These are phyloP conservation scores for Coniferiporia sulphurascens DNA, from an alignment of 1,284 basidiomycete species.

Conservation along the genomic window DNA sequence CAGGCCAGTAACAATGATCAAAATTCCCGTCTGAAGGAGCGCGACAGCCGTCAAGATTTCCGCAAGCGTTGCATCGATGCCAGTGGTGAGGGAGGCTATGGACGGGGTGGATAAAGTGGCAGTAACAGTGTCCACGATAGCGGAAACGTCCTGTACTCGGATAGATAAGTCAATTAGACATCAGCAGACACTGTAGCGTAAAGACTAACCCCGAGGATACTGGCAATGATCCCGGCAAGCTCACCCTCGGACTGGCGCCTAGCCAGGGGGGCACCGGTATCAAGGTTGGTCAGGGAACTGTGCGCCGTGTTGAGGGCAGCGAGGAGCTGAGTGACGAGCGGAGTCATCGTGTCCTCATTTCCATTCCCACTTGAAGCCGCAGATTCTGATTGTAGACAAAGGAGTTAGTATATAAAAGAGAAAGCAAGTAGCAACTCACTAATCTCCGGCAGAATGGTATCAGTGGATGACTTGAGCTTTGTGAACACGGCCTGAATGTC, in stretches of 20 bases:
- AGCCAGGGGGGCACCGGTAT: neutral
- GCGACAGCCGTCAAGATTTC: slow-evolving; percentile 19
- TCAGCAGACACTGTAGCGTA: neutral
- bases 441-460: slow-evolving; percentile 7
- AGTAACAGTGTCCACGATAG: neutral
- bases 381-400: neutral
- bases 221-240: slow-evolving; percentile 17
- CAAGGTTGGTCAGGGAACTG: slow-evolving; percentile 3
- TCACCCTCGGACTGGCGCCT: slow-evolving; percentile 14
- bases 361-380: neutral
- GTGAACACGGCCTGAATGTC: slow-evolving; percentile 9
- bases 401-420: neutral
- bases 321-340: slow-evolving; percentile 16
- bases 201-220: neutral
- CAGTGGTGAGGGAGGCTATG: slow-evolving; percentile 18
- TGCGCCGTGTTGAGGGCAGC: slow-evolving; percentile 15
- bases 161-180: neutral
- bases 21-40: slow-evolving; percentile 17
- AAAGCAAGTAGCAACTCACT: slow-evolving; percentile 4
- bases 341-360: slow-evolving; percentile 4
- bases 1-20: slow-evolving; percentile 21
- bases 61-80: slow-evolving; percentile 18
- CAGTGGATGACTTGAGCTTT: slow-evolving; percentile 7
- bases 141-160: slow-evolving; percentile 4
- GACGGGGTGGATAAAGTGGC: neutral